A percentile compares a stretch with the other conserved stretches of the same genome.
Conservation (phyloP, 192 early-diverging fungal species). For the Dissophora ornata region DNA sequence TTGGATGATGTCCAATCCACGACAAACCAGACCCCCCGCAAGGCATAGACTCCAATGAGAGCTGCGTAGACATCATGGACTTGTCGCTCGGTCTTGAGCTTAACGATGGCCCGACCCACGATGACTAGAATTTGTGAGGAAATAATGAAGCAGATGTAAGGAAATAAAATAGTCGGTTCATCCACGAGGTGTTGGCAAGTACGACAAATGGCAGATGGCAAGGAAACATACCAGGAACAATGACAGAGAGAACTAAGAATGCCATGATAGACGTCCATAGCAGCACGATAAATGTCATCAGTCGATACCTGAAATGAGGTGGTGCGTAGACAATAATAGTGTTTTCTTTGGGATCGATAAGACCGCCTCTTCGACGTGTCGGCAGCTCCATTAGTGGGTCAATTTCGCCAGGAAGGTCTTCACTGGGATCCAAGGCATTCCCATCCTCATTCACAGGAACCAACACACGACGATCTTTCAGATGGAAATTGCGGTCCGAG, state of each 20-base stretch:
- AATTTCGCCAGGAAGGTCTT: constrained; percentile 69
- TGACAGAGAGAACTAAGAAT: constrained; percentile 58
- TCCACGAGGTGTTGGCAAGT: no score
- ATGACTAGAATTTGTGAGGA: constrained; percentile 55
- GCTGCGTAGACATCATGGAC: constrained; percentile 84
- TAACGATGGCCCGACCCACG: constrained; percentile 68
- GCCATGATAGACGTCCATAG: constrained; percentile 64
- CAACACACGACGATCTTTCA: constrained; percentile 81
- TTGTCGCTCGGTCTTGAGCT: constrained; percentile 58
- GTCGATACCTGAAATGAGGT: constrained; percentile 67
- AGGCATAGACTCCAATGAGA: constrained; percentile 73
- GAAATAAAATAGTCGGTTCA: no score
- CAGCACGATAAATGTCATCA: constrained; percentile 60
- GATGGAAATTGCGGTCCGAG: constrained; percentile 81
- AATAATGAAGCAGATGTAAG: background rate
- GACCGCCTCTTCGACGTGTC: constrained; percentile 6
- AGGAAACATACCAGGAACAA: constrained; percentile 64
- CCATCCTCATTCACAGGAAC: constrained; percentile 77
- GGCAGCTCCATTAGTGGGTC: constrained; percentile 56
- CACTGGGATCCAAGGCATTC: constrained; percentile 63
- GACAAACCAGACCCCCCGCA: constrained; percentile 35
- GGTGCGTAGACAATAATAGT: constrained; percentile 91
- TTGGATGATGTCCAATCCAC: constrained; percentile 44
- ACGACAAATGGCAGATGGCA: no score
- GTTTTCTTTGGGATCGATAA: constrained; percentile 51